These are phyloP conservation scores for Gypsophila paniculata DNA, from an alignment of 179 eudicot genomes.

Conservation along the genomic window DNA sequence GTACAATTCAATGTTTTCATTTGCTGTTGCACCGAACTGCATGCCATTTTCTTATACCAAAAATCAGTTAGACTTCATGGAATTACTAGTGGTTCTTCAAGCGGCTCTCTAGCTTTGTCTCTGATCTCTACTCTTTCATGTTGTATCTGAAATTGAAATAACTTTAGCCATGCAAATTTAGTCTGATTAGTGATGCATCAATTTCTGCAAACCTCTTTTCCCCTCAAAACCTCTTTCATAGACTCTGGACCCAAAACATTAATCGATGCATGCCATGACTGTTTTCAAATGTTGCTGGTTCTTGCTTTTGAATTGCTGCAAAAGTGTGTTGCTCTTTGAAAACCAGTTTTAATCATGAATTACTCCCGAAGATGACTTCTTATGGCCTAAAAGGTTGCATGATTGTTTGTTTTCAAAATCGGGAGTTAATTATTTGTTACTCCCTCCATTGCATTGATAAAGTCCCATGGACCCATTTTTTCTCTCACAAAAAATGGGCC, in stretches of 20 bases:
- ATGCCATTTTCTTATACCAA: not conserved
- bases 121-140: not conserved
- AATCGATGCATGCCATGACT: too few relatives aligned
- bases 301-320: too few relatives aligned
- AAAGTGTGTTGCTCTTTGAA: not conserved
- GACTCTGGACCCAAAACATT: too few relatives aligned
- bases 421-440: not conserved
- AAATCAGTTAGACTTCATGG: not conserved
- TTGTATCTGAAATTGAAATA: not conserved
- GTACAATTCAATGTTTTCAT: constrained; percentile 31
- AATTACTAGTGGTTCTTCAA: not conserved
- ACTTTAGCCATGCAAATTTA: not conserved
- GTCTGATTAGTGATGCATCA: not conserved
- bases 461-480: too few relatives aligned
- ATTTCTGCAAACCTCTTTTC: not conserved
- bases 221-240: not conserved
- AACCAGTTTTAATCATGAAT: not conserved
- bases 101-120: not conserved
- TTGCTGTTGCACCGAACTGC: constrained; percentile 10
- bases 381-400: not conserved
- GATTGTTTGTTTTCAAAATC: not conserved
- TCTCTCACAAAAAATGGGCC: too few relatives aligned
- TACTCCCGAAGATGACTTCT: not conserved
- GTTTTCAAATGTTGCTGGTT: too few relatives aligned
- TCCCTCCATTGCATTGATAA: too few relatives aligned